phyloP scores from a whole-genome alignment of 2,329 filamentous ascomycete genomes.

The Sclerotinia trifoliorum region DNA sequence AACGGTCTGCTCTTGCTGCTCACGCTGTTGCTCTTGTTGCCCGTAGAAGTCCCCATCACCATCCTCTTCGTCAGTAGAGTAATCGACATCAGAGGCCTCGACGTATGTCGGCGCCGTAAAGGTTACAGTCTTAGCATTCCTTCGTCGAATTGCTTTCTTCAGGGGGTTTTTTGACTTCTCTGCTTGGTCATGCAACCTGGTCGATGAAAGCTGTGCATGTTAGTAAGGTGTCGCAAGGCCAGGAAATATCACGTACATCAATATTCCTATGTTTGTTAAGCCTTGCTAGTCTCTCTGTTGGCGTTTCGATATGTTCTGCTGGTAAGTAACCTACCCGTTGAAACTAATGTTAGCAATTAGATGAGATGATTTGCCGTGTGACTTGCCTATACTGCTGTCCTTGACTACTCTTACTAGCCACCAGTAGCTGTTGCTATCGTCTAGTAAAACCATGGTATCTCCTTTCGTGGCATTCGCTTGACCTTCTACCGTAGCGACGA shows the following conservation, averaged over 20 bases:
- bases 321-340: conserved; percentile 75
- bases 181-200: conserved; percentile 68
- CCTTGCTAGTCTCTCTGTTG: conserved; percentile 87
- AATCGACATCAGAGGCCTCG: conserved; percentile 70
- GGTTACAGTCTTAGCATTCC: conserved; percentile 69
- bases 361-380: neutral
- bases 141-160: conserved; percentile 69
- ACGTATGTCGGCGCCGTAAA: conserved; percentile 71
- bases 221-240: conserved; percentile 24
- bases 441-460: conserved; percentile 96
- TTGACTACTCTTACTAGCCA: conserved; percentile 97
- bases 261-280: conserved; percentile 98
- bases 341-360: conserved; percentile 5
- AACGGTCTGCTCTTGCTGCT: conserved; percentile 44
- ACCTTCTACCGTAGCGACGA: conserved; percentile 95
- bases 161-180: conserved; percentile 72
- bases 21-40: conserved; percentile 48
- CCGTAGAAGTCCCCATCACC: conserved; percentile 48
- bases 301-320: conserved; percentile 97
- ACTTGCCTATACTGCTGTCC: conserved; percentile 83
- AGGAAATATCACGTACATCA: conserved; percentile 64
- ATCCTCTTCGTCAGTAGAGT: conserved; percentile 65
- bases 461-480: conserved; percentile 98
- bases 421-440: conserved; percentile 99
- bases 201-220: conserved; percentile 58